Percentiles rank a stretch among this genome's conserved stretches.
Conservation (phyloP, 257 asterid species). For the Ligustrum vulgare region DNA sequence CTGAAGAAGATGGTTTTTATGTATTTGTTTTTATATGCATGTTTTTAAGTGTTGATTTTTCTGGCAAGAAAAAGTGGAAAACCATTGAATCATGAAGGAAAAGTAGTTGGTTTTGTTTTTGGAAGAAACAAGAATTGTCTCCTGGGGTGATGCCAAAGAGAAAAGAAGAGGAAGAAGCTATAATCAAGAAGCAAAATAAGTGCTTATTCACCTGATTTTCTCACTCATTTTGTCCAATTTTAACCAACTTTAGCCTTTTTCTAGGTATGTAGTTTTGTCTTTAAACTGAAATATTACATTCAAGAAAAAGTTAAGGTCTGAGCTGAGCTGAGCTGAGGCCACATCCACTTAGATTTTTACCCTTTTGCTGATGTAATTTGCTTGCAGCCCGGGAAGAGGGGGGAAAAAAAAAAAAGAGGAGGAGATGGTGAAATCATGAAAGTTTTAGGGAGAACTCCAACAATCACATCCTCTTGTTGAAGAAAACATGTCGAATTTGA, state of each 20-base stretch:
- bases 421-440: constrained; percentile 62
- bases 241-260: constrained; percentile 52
- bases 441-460: constrained; percentile 25
- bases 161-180: constrained; percentile 41
- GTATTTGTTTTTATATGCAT: constrained; percentile 64
- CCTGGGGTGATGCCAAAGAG: constrained; percentile 76
- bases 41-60: constrained; percentile 58
- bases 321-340: constrained; percentile 26
- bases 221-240: constrained; percentile 47
- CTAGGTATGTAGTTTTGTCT: constrained; percentile 54
- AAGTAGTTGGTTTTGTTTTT: constrained; percentile 22
- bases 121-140: constrained; percentile 60
- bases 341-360: constrained; percentile 16
- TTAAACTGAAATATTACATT: constrained; percentile 47
- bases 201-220: constrained; percentile 22
- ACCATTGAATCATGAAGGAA: constrained; percentile 30
- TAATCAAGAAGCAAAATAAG: constrained; percentile 44
- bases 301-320: constrained; percentile 39
- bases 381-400: background rate
- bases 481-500: constrained; percentile 88
- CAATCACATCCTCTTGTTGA: constrained; percentile 36
- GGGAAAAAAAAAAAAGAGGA: too few relatives aligned
- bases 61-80: constrained; percentile 46
- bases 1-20: constrained; percentile 24
- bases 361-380: constrained; percentile 25